Evolutionary conservation across 768 basidiomycete genomes (phyloP).

Genomic region (Exidia glandulosa): DNA sequence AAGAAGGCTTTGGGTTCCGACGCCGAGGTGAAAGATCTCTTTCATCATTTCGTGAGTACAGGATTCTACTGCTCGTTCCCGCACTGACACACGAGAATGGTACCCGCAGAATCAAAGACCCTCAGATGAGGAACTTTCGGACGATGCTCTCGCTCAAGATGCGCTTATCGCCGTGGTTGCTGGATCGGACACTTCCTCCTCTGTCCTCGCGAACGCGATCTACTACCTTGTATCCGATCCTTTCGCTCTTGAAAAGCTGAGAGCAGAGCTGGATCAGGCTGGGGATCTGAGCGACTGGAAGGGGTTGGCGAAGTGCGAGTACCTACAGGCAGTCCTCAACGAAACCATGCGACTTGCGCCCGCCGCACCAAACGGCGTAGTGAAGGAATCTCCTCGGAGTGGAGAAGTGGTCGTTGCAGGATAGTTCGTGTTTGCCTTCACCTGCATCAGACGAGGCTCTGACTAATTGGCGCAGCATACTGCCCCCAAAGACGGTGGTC

Average conservation of each 20-base stretch:
- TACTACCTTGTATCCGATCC: not conserved
- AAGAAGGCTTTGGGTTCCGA: not conserved
- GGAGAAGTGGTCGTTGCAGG: constrained; percentile 22
- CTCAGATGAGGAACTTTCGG: too few relatives aligned
- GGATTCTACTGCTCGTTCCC: not conserved
- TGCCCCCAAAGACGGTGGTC: constrained; percentile 34
- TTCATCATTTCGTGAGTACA: constrained; percentile 2
- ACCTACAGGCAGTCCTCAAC: too few relatives aligned
- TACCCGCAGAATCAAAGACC: not conserved
- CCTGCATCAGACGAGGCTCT: not conserved
- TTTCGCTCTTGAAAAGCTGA: not conserved
- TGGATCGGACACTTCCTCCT: not conserved
- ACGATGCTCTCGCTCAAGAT: not conserved
- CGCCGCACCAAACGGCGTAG: too few relatives aligned
- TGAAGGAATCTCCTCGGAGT: not conserved
- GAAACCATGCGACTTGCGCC: too few relatives aligned
- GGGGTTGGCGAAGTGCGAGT: too few relatives aligned
- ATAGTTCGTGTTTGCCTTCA: constrained; percentile 18
- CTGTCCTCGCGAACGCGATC: not conserved
- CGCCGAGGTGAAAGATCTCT: constrained; percentile 1
- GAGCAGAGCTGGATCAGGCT: too few relatives aligned
- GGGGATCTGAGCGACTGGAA: too few relatives aligned
- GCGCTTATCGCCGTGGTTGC: not conserved
- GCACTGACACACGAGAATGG: not conserved
- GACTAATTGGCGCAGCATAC: constrained; percentile 25